Evolutionary conservation across 1,284 basidiomycete species (phyloP), one percentile per base, ranked within the genome.

Genomic region (Vanrija sp.): DNA sequence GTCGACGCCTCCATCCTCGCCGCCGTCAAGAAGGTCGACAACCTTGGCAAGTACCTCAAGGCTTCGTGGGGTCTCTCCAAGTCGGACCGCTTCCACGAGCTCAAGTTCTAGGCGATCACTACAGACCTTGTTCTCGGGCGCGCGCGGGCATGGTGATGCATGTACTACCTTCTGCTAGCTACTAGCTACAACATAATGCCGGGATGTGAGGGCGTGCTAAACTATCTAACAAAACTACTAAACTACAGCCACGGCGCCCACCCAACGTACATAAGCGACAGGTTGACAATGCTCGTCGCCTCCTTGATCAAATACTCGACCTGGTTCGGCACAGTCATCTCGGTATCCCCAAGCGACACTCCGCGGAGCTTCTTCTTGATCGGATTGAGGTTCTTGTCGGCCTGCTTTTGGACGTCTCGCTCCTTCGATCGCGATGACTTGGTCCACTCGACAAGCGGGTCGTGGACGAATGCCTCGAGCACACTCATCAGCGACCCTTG

Each of bases 361-460:
- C 94, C 92, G 51, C 83, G 82, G 44, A 97, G 78, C 75, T 95
- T 96, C 69, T 83, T 84, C 64, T 86, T 83, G 63, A 98, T 94
- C 0, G 86, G 86, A 15, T 80, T 78, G 24, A 98, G 80, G 15
- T 88, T 85, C 46, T 81, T 82, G 68, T 86, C 85, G 3, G 89
- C 91, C 4, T 88, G 75, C 45, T 73, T 77, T 19, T 80, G 79
- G 57, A 90, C 66, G 36, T 74, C 68, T 12, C 66, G 62, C 6
- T 56, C 49, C 45, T 63, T 65, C 48, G 48, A 60, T 24, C 62
- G 56, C 45, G 68, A 63, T 67, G 87, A 83, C 47, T 89, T 86
- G 57, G 92, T 87, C 89, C 93, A 98, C 75, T 99, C 96, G 25
- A 95, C 88, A 3, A 99, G 81, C 1, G 96, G 96, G 73, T 99